A percentile compares a stretch with the other conserved stretches of the same genome.
Evolutionary conservation across 352 stramenopile species (phyloP).

Genomic region (Globisporangium abappressorium): DNA sequence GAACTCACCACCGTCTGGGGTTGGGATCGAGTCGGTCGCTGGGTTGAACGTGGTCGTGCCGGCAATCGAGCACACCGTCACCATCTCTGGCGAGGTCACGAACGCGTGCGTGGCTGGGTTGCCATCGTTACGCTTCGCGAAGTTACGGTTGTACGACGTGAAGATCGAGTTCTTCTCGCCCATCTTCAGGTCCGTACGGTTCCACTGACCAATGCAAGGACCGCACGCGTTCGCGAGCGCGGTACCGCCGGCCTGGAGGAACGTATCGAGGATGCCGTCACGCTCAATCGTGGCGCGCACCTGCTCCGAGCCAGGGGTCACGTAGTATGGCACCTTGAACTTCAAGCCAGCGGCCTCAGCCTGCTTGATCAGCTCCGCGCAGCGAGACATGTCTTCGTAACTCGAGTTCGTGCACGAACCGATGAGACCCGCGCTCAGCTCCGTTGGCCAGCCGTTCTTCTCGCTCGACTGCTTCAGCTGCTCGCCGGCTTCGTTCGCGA

Average conservation of each 20-base stretch:
- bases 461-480: constrained; percentile 66
- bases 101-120: constrained; percentile 93
- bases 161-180: constrained; percentile 93
- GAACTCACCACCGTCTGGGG: constrained; percentile 83
- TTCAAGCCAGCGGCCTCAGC: constrained; percentile 79
- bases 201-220: constrained; percentile 95
- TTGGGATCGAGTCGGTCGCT: constrained; percentile 86
- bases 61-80: constrained; percentile 89
- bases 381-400: constrained; percentile 93
- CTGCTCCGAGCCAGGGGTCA: constrained; percentile 92
- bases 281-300: constrained; percentile 90
- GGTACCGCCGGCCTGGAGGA: constrained; percentile 84
- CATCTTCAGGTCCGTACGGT: constrained; percentile 84
- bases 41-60: constrained; percentile 91
- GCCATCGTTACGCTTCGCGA: constrained; percentile 92
- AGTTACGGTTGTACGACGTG: constrained; percentile 95
- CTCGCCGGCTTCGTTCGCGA: constrained; percentile 77
- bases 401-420: constrained; percentile 94
- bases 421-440: constrained; percentile 91
- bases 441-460: constrained; percentile 89
- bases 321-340: constrained; percentile 92
- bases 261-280: constrained; percentile 90
- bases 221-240: constrained; percentile 92
- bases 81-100: constrained; percentile 90
- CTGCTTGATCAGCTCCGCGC: constrained; percentile 87